Evolutionary conservation across 371 early-diverging fungal genomes (phyloP).

Genomic region (Mortierella polycephala): DNA sequence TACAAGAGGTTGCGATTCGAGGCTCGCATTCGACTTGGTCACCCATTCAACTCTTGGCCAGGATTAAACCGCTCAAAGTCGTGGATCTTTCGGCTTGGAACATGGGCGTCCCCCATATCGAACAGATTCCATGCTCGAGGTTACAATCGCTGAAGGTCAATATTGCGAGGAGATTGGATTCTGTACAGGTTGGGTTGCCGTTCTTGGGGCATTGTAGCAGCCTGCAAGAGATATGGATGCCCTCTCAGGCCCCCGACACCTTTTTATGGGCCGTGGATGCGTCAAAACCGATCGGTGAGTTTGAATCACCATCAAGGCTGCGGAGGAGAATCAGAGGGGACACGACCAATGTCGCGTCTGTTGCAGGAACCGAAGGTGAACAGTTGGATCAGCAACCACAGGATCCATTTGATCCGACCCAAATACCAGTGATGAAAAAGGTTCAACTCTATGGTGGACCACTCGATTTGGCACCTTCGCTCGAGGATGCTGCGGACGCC

Average conservation of each 20-base stretch:
- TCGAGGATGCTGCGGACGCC: constrained; percentile 38
- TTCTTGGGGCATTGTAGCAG: constrained; percentile 14
- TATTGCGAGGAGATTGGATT: constrained; percentile 14
- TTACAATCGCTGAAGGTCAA: constrained; percentile 19
- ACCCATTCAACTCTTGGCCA: constrained; percentile 11
- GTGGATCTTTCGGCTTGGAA: constrained; percentile 47
- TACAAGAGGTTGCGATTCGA: constrained; percentile 29
- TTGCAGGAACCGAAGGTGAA: too few relatives aligned
- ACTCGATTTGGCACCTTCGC: constrained; percentile 17
- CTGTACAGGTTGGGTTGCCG: background rate
- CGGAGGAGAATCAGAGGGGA: background rate
- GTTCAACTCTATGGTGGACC: constrained; percentile 30
- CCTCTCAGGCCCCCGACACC: constrained; percentile 5
- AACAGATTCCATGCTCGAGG: constrained; percentile 19
- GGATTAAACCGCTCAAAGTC: constrained; percentile 26
- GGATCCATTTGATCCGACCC: constrained; percentile 2
- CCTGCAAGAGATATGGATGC: constrained; percentile 33
- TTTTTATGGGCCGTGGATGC: constrained; percentile 39
- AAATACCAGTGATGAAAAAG: constrained; percentile 8
- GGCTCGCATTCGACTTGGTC: constrained; percentile 20
- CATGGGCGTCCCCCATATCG: constrained; percentile 15
- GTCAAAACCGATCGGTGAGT: constrained; percentile 5
- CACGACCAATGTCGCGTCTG: background rate
- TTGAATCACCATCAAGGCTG: constrained; percentile 6
- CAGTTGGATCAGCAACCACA: background rate